phyloP scores from a whole-genome alignment of 768 basidiomycete species.

The Tephrocybe sp. region DNA sequence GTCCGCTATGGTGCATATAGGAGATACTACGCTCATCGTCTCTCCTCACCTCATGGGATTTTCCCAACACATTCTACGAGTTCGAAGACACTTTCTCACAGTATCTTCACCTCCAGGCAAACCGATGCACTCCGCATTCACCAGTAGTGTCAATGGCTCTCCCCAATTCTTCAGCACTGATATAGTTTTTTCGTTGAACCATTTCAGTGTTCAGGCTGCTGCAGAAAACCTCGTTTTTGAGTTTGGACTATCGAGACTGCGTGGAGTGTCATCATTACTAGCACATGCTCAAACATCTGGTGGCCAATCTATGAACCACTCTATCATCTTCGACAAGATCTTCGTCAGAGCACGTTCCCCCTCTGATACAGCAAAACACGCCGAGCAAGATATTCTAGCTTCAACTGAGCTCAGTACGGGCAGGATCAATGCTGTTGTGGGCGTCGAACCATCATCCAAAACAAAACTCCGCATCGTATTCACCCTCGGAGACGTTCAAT shows the following conservation, averaged over 20 bases:
- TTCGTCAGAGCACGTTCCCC: conserved; percentile 60
- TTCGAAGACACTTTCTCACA: conserved; percentile 37
- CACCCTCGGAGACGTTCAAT: conserved; percentile 40
- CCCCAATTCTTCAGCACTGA: conserved; percentile 27
- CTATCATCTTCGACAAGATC: conserved; percentile 46
- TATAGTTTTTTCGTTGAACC: conserved; percentile 38
- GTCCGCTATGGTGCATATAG: conserved; percentile 36
- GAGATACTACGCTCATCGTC: conserved; percentile 40
- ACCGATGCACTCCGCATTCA: conserved; percentile 1
- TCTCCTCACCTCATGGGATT: conserved; percentile 62
- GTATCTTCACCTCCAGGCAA: conserved; percentile 12
- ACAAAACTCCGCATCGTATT: conserved; percentile 42
- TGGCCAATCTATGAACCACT: conserved; percentile 45
- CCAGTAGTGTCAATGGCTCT: neutral
- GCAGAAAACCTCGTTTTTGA: conserved; percentile 72
- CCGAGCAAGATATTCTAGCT: conserved; percentile 58
- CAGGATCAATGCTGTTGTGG: conserved; percentile 43
- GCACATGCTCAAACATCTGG: conserved; percentile 24
- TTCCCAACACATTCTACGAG: conserved; percentile 51
- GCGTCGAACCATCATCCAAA: conserved; percentile 41
- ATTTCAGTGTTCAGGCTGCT: conserved; percentile 55
- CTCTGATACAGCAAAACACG: conserved; percentile 32
- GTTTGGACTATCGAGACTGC: conserved; percentile 43
- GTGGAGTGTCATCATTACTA: conserved; percentile 34
- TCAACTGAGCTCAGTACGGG: conserved; percentile 49